These are phyloP conservation scores for Axilococcus clingmanii DNA, from an alignment of 139 green algal species.

Conservation along the genomic window DNA sequence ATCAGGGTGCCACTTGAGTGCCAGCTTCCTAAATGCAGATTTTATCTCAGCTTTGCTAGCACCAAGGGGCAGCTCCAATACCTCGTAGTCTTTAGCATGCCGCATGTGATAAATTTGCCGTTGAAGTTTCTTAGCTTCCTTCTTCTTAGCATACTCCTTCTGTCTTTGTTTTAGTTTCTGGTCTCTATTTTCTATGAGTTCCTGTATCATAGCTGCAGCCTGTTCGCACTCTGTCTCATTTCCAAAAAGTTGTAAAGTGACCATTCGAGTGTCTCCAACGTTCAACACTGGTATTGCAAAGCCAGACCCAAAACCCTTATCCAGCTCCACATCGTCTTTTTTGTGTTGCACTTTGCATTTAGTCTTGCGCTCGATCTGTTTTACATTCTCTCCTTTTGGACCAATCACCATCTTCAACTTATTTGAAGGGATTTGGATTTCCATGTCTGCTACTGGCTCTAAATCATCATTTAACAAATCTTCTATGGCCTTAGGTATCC, in stretches of 20 bases:
- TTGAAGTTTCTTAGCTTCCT: constrained; percentile 44
- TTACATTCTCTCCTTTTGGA: constrained; percentile 65
- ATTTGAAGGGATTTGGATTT: constrained; percentile 47
- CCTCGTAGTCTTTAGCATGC: constrained; percentile 66
- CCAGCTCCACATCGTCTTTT: constrained; percentile 71
- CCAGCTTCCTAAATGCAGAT: constrained; percentile 69
- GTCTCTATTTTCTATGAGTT: constrained; percentile 57
- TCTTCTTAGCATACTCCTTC: constrained; percentile 71
- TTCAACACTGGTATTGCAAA: not conserved
- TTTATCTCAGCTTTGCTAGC: constrained; percentile 68
- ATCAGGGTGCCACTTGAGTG: constrained; percentile 77
- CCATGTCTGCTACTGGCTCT: constrained; percentile 51
- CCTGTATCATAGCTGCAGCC: constrained; percentile 54
- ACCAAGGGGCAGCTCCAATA: constrained; percentile 60
- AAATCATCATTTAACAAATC: constrained; percentile 31
- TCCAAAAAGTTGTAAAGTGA: constrained; percentile 70
- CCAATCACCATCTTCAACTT: constrained; percentile 81
- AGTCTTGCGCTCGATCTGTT: constrained; percentile 66
- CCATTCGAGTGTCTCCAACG: constrained; percentile 32
- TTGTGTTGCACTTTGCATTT: constrained; percentile 67
- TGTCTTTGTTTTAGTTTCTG: constrained; percentile 76
- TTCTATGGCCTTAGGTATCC: constrained; percentile 23
- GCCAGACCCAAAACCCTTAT: constrained; percentile 50
- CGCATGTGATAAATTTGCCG: constrained; percentile 78
- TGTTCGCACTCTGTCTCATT: constrained; percentile 47